Conservation (phyloP, 768 basidiomycete species). For the Lepiota venenata region DNA sequence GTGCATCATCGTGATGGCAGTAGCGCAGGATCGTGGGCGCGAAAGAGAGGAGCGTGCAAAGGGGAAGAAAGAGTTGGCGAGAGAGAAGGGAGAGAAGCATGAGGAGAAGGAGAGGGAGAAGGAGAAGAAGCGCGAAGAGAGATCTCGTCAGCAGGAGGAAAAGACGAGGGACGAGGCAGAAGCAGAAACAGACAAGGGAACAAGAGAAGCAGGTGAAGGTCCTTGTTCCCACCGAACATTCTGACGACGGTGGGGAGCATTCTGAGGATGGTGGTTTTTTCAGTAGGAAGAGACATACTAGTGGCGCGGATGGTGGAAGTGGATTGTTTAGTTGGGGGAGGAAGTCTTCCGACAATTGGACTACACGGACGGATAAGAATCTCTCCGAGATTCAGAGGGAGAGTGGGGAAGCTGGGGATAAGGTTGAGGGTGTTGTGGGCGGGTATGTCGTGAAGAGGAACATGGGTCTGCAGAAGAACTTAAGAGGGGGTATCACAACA, state of each 20-base stretch:
- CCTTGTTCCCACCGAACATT: background rate
- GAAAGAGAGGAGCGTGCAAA: constrained; percentile 1
- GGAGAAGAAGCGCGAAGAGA: background rate
- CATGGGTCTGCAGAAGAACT: constrained; percentile 4
- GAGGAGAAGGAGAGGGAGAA: constrained; percentile 13
- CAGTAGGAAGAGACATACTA: constrained; percentile 7
- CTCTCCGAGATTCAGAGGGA: constrained; percentile 14
- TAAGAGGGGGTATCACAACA: constrained; percentile 1
- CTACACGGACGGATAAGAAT: constrained; percentile 25
- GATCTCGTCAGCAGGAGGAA: background rate
- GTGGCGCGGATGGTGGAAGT: background rate
- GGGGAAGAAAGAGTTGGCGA: background rate
- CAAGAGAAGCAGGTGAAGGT: background rate
- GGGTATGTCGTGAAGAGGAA: constrained; percentile 9
- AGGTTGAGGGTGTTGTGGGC: background rate
- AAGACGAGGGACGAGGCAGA: constrained; percentile 3
- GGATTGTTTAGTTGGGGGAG: constrained; percentile 2
- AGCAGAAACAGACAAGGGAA: background rate
- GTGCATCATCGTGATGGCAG: constrained; percentile 5
- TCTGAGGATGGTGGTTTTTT: background rate
- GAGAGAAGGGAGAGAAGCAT: constrained; percentile 3
- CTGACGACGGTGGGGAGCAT: background rate
- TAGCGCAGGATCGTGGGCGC: background rate
- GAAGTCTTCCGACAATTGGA: constrained; percentile 15
- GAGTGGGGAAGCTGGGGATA: constrained; percentile 18